Evolutionary conservation across 2,329 filamentous ascomycete species (phyloP).

Genomic region (Monosporascus sp.): DNA sequence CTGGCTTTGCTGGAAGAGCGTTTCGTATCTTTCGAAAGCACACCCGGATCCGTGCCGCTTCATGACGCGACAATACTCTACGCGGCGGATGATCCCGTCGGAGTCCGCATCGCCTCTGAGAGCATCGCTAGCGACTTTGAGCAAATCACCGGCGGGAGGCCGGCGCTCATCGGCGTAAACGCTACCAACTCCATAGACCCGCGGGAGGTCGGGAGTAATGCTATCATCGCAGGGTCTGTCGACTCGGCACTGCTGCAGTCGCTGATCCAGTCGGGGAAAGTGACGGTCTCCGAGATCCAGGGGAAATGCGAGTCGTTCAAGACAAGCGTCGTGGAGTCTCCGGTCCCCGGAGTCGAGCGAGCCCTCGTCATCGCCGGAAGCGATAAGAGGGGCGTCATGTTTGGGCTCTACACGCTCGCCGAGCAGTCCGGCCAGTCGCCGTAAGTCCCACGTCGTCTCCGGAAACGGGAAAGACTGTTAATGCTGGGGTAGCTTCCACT

Average conservation of each 20-base stretch:
- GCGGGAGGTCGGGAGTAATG: constrained; percentile 18
- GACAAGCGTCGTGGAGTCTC: constrained; percentile 41
- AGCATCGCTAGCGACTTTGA: constrained; percentile 20
- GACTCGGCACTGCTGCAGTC: constrained; percentile 40
- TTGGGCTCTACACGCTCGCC: constrained; percentile 53
- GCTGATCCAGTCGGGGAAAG: constrained; percentile 37
- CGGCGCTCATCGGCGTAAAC: constrained; percentile 6
- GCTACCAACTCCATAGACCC: background rate
- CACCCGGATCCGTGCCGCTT: constrained; percentile 4
- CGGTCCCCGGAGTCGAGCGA: constrained; percentile 35
- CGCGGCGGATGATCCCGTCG: constrained; percentile 12
- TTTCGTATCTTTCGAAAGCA: constrained; percentile 10
- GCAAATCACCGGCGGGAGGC: constrained; percentile 16
- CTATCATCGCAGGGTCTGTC: constrained; percentile 48
- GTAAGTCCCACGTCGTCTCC: constrained; percentile 9
- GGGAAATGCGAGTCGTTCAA: constrained; percentile 56
- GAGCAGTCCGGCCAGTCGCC: constrained; percentile 60
- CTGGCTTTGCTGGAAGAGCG: constrained; percentile 10
- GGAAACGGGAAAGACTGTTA: background rate
- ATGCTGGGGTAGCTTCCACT: constrained; percentile 41
- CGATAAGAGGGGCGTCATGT: constrained; percentile 55
- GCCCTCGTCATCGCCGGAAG: constrained; percentile 54
- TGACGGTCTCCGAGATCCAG: constrained; percentile 41
- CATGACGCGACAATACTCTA: constrained; percentile 12
- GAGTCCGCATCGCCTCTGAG: constrained; percentile 13